These are phyloP conservation scores for Saturnispora mendoncae DNA, from an alignment of 805 yeast genomes.

Conservation along the genomic window DNA sequence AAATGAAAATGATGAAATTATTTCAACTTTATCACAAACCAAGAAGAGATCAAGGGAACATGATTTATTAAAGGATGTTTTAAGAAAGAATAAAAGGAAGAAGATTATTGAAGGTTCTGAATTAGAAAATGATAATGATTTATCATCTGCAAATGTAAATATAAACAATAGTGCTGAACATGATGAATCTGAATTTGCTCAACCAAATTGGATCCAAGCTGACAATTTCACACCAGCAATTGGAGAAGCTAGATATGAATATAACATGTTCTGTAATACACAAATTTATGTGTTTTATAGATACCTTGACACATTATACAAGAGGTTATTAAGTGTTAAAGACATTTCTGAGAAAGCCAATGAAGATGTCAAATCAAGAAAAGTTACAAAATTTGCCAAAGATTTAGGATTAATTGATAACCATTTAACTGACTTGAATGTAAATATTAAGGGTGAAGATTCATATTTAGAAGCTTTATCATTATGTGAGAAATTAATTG, in stretches of 20 bases:
- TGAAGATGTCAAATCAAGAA: conserved; percentile 58
- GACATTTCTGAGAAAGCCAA: conserved; percentile 58
- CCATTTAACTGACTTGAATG: conserved; percentile 73
- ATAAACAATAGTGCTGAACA: conserved; percentile 11
- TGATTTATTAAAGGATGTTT: conserved; percentile 52
- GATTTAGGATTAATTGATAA: conserved; percentile 76
- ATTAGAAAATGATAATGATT: conserved; percentile 2
- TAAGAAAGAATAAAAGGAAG: conserved; percentile 34
- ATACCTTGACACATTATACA: conserved; percentile 70
- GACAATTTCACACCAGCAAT: conserved; percentile 16
- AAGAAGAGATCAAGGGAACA: conserved; percentile 46
- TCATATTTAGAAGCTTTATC: conserved; percentile 73
- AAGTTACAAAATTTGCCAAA: conserved; percentile 67
- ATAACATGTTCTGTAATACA: conserved; percentile 80
- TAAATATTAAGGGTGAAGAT: conserved; percentile 58
- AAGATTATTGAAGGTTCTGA: conserved; percentile 19
- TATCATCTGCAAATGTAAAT: conserved; percentile 12
- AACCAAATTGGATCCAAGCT: conserved; percentile 29
- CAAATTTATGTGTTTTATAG: conserved; percentile 86
- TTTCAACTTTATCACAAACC: conserved; percentile 25
- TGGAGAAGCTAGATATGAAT: conserved; percentile 41
- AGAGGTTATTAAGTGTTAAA: conserved; percentile 73
- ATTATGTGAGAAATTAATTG: conserved; percentile 68
- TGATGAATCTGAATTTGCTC: conserved; percentile 19
- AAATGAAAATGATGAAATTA: not conserved